Evolutionary conservation across 208 protist species (phyloP).

Genomic region (Leishmania tarentolae): DNA sequence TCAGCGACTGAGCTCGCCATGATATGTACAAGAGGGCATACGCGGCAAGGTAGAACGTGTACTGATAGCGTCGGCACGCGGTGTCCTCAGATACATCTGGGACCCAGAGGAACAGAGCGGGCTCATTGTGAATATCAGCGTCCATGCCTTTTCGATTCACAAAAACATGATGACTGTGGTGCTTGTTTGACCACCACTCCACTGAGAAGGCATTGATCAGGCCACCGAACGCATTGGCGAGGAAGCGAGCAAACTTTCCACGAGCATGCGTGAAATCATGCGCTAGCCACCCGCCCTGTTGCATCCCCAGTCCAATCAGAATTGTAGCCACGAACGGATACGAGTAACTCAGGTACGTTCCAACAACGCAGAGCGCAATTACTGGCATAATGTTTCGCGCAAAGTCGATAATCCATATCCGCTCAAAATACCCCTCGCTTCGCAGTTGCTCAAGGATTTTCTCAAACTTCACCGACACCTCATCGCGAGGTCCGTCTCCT

Average conservation of each 20-base stretch:
- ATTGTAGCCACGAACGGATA: conserved; percentile 57
- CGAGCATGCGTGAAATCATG: conserved; percentile 74
- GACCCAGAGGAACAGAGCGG: conserved; percentile 68
- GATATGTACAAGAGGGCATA: conserved; percentile 81
- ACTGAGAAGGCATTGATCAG: conserved; percentile 70
- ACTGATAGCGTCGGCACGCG: conserved; percentile 64
- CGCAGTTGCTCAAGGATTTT: conserved; percentile 63
- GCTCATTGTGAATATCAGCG: conserved; percentile 84
- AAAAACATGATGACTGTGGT: conserved; percentile 86
- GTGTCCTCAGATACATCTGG: conserved; percentile 59
- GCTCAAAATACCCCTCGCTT: conserved; percentile 65
- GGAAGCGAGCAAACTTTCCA: conserved; percentile 46
- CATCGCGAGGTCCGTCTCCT: conserved; percentile 54
- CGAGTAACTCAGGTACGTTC: conserved; percentile 57
- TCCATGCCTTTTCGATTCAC: conserved; percentile 75
- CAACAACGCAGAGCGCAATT: conserved; percentile 55
- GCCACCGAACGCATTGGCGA: conserved; percentile 52
- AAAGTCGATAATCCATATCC: conserved; percentile 71
- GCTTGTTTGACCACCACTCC: conserved; percentile 81
- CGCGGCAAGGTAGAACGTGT: conserved; percentile 67
- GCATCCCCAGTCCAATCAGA: conserved; percentile 76
- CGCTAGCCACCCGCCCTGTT: conserved; percentile 81
- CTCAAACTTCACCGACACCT: conserved; percentile 64
- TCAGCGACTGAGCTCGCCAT: conserved; percentile 79
- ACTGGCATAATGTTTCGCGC: conserved; percentile 69